These are phyloP conservation scores for Fennellomyces sp. DNA, from an alignment of 371 early-diverging fungal species.

Conservation along the genomic window DNA sequence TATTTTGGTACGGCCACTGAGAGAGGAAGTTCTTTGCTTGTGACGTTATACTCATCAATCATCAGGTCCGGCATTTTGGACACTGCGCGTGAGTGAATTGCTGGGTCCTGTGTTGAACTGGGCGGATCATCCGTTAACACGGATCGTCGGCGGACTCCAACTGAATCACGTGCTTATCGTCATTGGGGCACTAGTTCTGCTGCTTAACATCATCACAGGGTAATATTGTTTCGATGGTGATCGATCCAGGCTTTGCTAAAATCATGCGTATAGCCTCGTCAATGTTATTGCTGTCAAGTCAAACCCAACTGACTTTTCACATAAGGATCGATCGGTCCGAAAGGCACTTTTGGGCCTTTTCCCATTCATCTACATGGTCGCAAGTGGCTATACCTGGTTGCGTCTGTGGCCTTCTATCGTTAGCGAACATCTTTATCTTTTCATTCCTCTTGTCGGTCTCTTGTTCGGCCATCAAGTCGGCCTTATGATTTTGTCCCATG, in stretches of 20 bases:
- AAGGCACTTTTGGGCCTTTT: constrained; percentile 64
- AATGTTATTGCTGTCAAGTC: constrained; percentile 36
- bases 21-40: neutral
- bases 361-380: constrained; percentile 66
- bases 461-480: constrained; percentile 88
- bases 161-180: constrained; percentile 66
- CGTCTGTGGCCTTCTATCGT: constrained; percentile 70
- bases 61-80: constrained; percentile 48
- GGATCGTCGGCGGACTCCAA: constrained; percentile 54
- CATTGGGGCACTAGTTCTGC: constrained; percentile 54
- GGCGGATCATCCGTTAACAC: constrained; percentile 18
- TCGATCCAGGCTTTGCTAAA: neutral
- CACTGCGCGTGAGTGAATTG: constrained; percentile 34
- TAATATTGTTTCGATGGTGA: constrained; percentile 27
- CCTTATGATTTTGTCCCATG: constrained; percentile 86
- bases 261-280: constrained; percentile 16
- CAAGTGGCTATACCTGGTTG: constrained; percentile 70
- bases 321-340: constrained; percentile 44
- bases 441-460: constrained; percentile 71
- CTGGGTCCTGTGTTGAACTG: constrained; percentile 26
- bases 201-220: constrained; percentile 65
- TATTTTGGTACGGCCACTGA: constrained; percentile 52
- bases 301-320: constrained; percentile 38
- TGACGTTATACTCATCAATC: neutral
- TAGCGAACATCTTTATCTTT: constrained; percentile 64